Percentiles rank a stretch among this genome's conserved stretches.
These are phyloP conservation scores for Xerocomellus chrysenteron DNA, from an alignment of 768 basidiomycete genomes.

Conservation along the genomic window DNA sequence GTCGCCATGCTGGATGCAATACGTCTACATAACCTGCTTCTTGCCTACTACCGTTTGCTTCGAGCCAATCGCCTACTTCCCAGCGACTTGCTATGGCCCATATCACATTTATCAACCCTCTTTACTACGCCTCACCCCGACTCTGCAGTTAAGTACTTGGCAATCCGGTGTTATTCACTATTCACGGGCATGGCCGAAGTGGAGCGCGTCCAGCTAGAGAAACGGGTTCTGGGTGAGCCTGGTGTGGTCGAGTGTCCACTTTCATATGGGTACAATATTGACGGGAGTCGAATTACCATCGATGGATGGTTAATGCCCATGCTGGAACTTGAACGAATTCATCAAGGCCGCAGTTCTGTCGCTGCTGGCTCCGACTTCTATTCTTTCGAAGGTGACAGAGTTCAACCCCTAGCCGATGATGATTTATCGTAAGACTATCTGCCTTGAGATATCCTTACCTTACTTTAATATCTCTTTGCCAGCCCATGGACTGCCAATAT, in stretches of 20 bases:
- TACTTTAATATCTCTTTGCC: conserved; percentile 13
- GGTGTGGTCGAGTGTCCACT: conserved; percentile 62
- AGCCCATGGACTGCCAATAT: conserved; percentile 62
- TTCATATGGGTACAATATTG: conserved; percentile 49
- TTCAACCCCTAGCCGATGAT: conserved; percentile 37
- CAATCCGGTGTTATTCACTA: conserved; percentile 74
- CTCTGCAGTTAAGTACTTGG: conserved; percentile 60
- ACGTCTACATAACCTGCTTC: conserved; percentile 66
- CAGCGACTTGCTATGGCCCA: conserved; percentile 57
- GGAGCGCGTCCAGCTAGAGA: conserved; percentile 67
- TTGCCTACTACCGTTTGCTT: conserved; percentile 81
- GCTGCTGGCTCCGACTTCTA: conserved; percentile 50
- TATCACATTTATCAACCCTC: conserved; percentile 41
- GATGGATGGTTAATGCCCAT: conserved; percentile 86
- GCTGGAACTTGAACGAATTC: conserved; percentile 62
- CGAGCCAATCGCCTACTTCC: conserved; percentile 72
- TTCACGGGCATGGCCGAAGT: conserved; percentile 79
- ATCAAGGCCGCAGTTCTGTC: conserved; percentile 47
- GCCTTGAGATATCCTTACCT: not conserved
- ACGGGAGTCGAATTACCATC: conserved; percentile 44
- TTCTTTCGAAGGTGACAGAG: conserved; percentile 32
- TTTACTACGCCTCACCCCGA: conserved; percentile 58
- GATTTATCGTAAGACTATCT: conserved; percentile 53
- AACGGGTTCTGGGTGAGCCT: conserved; percentile 55
- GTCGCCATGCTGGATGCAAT: conserved; percentile 36